Base-by-base conservation (phyloP, 1,284 basidiomycete genomes). In the Cutaneotrichosporon spelunceum region DNA sequence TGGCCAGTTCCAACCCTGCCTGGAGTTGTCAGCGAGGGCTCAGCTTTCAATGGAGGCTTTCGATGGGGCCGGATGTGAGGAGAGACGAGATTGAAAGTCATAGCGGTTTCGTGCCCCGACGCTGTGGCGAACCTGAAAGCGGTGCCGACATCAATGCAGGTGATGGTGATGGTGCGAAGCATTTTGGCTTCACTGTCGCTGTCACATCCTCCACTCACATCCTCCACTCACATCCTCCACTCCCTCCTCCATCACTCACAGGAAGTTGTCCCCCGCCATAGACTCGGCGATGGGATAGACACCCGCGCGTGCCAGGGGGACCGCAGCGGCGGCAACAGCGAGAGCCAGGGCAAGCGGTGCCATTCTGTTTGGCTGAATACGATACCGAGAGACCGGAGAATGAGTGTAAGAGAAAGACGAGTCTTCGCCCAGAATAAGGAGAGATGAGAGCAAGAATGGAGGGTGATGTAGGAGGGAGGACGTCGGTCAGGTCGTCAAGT, bases 1-100 rank as follows among this genome's bases (percentile, higher is more conserved):
- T 9, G 69, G 68, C 52, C 50, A 67, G 52, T 56, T 50, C 63
- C 67, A 73, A 2, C 72, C 72, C 19, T 69, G 63, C 19, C 70
- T 71, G 59, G 24, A 23, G 39, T n/a, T n/a, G 39, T 42, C 19
- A 42, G 39, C 39, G 2, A 19, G 16, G 2, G 5, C 19, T 42
- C 39, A 2, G 30, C 57, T 55, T 61, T 49, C 61, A 8, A n/a
- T n/a, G n/a, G n/a, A n/a, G n/a, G n/a, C n/a, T n/a, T n/a, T n/a
- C n/a, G n/a, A n/a, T n/a, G n/a, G n/a, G n/a, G n/a, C 27, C 39
- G 11, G 39, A 42, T 42, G 8, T 2, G 19, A n/a, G n/a, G n/a
- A 19, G 19, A 42, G 39, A 42, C 39, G 16, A 42, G 11, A 19
- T 13, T 39, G 6, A 39, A 33, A 11, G 30, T 33, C 30, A 33